These are phyloP conservation scores for Naganishia friedmannii DNA, from an alignment of 768 basidiomycete species.

Conservation along the genomic window DNA sequence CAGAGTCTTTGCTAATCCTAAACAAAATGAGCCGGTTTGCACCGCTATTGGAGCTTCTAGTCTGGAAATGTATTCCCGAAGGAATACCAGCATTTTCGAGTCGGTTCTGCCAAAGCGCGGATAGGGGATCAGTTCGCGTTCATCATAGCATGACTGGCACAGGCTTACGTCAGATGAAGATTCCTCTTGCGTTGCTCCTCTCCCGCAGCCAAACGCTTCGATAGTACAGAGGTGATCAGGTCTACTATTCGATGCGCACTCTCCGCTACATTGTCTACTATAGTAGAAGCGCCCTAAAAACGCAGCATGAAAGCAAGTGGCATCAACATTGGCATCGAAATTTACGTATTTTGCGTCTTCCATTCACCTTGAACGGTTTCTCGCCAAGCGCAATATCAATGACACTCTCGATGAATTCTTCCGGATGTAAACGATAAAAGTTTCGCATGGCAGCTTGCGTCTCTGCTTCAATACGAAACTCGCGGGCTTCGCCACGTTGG, in stretches of 20 bases:
- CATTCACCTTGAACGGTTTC: conserved; percentile 2
- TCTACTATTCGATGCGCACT: conserved; percentile 19
- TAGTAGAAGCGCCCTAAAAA: conserved; percentile 32
- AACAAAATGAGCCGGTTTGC: conserved; percentile 56
- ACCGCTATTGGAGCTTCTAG: conserved; percentile 87
- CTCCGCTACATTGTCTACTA: conserved; percentile 4
- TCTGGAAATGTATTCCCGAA: conserved; percentile 77
- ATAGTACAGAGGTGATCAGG: conserved; percentile 13
- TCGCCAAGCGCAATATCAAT: conserved; percentile 24
- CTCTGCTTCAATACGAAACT: background rate
- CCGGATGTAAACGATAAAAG: conserved; percentile 15
- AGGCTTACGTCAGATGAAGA: conserved; percentile 13
- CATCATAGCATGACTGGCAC: background rate
- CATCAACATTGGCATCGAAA: background rate
- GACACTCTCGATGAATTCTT: conserved; percentile 20
- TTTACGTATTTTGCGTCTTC: background rate
- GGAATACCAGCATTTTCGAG: conserved; percentile 57
- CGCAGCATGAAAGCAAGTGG: background rate
- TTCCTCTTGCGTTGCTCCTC: conserved; percentile 12
- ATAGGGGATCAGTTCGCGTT: background rate
- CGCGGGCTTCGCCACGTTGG: background rate
- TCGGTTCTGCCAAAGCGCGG: background rate
- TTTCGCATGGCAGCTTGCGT: background rate
- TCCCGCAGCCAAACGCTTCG: background rate
- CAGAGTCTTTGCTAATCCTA: conserved; percentile 2